Evolutionary conservation across 805 yeast species (phyloP).

Genomic region (Hanseniaspora lindneri): DNA sequence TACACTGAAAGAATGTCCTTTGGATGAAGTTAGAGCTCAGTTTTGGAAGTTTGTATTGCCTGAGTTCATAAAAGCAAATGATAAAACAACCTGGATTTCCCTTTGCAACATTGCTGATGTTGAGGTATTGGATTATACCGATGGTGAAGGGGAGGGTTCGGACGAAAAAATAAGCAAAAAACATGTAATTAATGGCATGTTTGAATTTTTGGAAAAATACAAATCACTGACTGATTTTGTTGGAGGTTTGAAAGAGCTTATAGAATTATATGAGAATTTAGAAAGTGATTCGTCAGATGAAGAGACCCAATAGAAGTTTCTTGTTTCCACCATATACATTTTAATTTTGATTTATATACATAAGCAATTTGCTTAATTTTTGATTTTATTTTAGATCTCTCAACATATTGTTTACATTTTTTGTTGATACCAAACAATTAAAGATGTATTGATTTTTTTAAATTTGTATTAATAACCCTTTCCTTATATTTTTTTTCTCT

Average conservation of each 20-base stretch:
- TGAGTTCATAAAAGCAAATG: constrained; percentile 35
- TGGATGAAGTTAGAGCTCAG: constrained; percentile 46
- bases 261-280: constrained; percentile 3
- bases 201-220: constrained; percentile 5
- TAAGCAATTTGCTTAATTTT: background rate
- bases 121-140: constrained; percentile 7
- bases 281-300: constrained; percentile 3
- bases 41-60: constrained; percentile 60
- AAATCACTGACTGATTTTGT: constrained; percentile 6
- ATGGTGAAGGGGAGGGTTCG: background rate
- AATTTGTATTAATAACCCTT: background rate
- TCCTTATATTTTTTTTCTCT: too few species aligned
- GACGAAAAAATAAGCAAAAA: constrained; percentile 15
- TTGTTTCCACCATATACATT: too few species aligned
- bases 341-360: too few species aligned
- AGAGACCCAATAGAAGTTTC: too few species aligned
- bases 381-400: background rate
- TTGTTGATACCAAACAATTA: background rate
- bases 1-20: constrained; percentile 55
- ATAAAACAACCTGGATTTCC: constrained; percentile 1
- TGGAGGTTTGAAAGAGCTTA: background rate
- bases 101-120: constrained; percentile 10
- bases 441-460: background rate
- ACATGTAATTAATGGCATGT: constrained; percentile 3
- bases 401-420: background rate